phyloP scores from a whole-genome alignment of 2,329 filamentous ascomycete species.

The Neofusicoccum parvum region DNA sequence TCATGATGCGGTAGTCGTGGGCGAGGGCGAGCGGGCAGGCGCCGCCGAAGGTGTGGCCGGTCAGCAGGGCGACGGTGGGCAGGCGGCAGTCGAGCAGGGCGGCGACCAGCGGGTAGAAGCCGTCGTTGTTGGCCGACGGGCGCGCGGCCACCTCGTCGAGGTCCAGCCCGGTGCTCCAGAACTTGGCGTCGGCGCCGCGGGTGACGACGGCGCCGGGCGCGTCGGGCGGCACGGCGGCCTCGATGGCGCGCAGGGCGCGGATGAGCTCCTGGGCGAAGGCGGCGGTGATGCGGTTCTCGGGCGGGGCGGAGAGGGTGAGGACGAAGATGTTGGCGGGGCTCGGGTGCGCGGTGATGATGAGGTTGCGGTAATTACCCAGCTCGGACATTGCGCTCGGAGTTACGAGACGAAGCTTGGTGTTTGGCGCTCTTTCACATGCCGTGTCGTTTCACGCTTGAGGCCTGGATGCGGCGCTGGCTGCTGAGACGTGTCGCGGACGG shows the following conservation, averaged over 20 bases:
- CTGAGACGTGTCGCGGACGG: background rate
- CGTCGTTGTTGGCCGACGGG: conserved; percentile 59
- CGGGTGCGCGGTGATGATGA: conserved; percentile 6
- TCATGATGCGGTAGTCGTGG: conserved; percentile 52
- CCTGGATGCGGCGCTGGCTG: too few relatives aligned
- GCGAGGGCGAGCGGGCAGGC: conserved; percentile 51
- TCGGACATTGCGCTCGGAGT: background rate
- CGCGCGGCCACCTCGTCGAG: conserved; percentile 51
- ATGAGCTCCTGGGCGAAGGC: conserved; percentile 57
- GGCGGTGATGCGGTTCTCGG: conserved; percentile 57
- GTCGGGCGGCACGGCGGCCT: conserved; percentile 40
- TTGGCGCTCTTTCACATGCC: background rate
- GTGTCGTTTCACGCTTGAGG: too few relatives aligned
- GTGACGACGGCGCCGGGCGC: conserved; percentile 45
- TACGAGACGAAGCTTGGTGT: background rate
- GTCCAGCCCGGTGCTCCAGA: conserved; percentile 43
- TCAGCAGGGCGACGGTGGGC: conserved; percentile 52
- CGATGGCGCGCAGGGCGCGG: conserved; percentile 51
- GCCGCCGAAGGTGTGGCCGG: conserved; percentile 54
- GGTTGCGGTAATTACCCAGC: conserved; percentile 1
- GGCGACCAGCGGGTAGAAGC: conserved; percentile 57
- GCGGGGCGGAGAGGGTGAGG: conserved; percentile 57
- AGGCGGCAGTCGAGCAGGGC: conserved; percentile 53
- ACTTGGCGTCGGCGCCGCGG: conserved; percentile 53
- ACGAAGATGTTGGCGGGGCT: conserved; percentile 47